Evolutionary conservation across 345 rosid genomes (phyloP).

Genomic region (Citrus glauca): DNA sequence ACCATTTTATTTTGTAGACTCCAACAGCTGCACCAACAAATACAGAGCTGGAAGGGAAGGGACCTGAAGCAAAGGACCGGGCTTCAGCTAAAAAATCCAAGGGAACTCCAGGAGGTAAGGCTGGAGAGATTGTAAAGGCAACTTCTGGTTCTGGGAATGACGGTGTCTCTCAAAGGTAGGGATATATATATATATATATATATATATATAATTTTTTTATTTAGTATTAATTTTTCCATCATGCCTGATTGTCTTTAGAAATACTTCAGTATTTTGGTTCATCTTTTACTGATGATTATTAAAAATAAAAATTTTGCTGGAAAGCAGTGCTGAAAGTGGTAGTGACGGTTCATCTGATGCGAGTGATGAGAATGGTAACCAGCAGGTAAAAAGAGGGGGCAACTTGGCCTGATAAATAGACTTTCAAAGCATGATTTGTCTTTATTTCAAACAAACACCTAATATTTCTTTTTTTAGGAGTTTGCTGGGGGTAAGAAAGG

Average conservation of each 20-base stretch:
- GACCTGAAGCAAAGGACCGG: slow-evolving; percentile 47
- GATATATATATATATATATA: neutral
- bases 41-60: slow-evolving; percentile 49
- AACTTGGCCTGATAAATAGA: neutral
- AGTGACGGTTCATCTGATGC: slow-evolving; percentile 90
- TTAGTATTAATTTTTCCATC: neutral
- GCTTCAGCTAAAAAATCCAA: slow-evolving; percentile 63
- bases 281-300: slow-evolving; percentile 4
- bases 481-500: slow-evolving; percentile 53
- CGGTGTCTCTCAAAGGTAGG: slow-evolving; percentile 74
- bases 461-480: slow-evolving; percentile 37
- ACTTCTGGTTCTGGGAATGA: slow-evolving; percentile 92
- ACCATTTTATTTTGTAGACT: slow-evolving; percentile 32
- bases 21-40: slow-evolving; percentile 45
- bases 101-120: slow-evolving; percentile 57
- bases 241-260: neutral
- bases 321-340: slow-evolving; percentile 78
- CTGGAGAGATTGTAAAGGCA: slow-evolving; percentile 53
- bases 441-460: neutral
- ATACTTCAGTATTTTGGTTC: neutral
- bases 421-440: neutral
- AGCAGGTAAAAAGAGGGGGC: slow-evolving; percentile 44
- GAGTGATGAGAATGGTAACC: slow-evolving; percentile 64
- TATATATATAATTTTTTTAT: neutral
- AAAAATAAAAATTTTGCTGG: slow-evolving; percentile 11